Percentiles rank a stretch among this genome's conserved stretches.
These are phyloP conservation scores for Colletotrichum australisinense DNA, from an alignment of 2,329 filamentous ascomycete species.

Conservation along the genomic window DNA sequence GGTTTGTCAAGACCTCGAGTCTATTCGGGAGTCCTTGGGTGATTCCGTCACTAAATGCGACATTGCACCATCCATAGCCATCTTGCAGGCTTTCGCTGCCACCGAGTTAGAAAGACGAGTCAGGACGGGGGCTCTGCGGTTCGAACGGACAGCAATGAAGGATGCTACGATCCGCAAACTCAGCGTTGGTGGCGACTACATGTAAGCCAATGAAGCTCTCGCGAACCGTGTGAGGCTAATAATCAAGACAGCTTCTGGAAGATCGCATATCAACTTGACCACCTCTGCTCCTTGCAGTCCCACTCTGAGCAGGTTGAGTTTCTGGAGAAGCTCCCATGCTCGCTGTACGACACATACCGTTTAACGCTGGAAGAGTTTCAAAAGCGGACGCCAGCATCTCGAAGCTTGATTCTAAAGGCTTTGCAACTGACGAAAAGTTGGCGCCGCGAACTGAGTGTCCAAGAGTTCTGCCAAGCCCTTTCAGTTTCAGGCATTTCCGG, in stretches of 20 bases:
- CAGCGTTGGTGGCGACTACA: not conserved
- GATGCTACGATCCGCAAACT: not conserved
- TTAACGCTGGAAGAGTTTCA: not conserved
- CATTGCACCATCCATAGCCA: not conserved
- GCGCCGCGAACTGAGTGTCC: not conserved
- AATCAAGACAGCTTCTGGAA: not conserved
- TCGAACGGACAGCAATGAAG: not conserved
- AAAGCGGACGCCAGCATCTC: not conserved
- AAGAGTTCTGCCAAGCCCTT: conserved; percentile 18
- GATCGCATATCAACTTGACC: not conserved
- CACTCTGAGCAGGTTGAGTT: not conserved
- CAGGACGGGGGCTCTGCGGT: not conserved
- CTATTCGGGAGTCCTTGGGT: not conserved
- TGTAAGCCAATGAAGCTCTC: not conserved
- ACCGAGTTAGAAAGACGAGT: not conserved
- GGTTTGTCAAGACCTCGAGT: not conserved
- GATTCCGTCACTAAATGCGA: not conserved
- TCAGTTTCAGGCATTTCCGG: not conserved
- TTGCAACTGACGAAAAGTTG: not conserved
- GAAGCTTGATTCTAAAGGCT: not conserved
- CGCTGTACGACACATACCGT: not conserved
- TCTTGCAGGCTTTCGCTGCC: not conserved
- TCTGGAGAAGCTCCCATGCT: not conserved
- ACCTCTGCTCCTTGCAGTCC: not conserved
- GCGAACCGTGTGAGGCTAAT: not conserved